These are phyloP conservation scores for Grosmannia clavigera DNA, from an alignment of 2,329 filamentous ascomycete genomes.

Conservation along the genomic window DNA sequence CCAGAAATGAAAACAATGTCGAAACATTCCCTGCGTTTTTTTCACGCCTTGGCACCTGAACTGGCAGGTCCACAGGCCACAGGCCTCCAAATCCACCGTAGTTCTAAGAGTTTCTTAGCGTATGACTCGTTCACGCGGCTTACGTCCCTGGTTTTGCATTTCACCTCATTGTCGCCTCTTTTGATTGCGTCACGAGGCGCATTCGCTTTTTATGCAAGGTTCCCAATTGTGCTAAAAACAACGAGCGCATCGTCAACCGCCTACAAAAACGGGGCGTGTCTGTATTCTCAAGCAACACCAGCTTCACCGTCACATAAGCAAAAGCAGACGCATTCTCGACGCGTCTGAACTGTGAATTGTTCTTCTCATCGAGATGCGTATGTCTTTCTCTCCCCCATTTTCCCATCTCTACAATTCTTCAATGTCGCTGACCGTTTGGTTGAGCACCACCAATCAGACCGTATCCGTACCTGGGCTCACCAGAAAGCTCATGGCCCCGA, in stretches of 20 bases:
- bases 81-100: neutral
- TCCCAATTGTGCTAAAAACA: neutral
- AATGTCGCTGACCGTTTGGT: neutral
- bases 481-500: slow-evolving; percentile 17
- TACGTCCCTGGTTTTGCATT: neutral
- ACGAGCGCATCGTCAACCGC: neutral
- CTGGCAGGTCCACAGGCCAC: neutral
- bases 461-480: slow-evolving; percentile 18
- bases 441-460: slow-evolving; percentile 11
- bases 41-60: neutral
- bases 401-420: neutral
- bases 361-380: neutral
- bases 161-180: neutral
- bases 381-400: neutral
- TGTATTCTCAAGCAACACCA: neutral
- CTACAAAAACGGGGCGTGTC: neutral
- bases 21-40: neutral
- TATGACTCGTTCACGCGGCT: neutral
- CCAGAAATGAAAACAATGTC: neutral
- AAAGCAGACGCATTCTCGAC: neutral
- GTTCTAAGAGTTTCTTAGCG: neutral
- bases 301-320: neutral
- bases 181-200: neutral
- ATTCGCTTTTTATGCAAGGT: neutral
- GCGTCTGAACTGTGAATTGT: slow-evolving; percentile 1